These are phyloP conservation scores for Suillus variegatus DNA, from an alignment of 768 basidiomycete species.

Conservation along the genomic window DNA sequence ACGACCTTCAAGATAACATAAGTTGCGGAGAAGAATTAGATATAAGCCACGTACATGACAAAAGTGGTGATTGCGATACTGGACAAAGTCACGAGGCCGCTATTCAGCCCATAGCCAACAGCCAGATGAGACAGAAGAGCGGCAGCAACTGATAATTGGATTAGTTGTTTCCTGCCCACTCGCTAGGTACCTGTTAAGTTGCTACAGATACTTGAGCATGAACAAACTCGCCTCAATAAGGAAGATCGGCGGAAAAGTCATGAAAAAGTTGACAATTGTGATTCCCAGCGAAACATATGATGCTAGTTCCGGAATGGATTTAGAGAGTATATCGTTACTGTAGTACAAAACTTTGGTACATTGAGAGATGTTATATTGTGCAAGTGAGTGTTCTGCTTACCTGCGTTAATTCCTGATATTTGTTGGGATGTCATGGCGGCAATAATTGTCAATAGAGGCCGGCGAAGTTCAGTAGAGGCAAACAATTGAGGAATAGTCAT, in stretches of 20 bases:
- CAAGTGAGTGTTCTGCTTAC: slow-evolving; percentile 32
- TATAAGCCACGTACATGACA: slow-evolving; percentile 56
- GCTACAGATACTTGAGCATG: slow-evolving; percentile 9
- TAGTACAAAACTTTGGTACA: slow-evolving; percentile 75
- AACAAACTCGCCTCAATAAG: slow-evolving; percentile 67
- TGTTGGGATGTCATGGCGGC: slow-evolving; percentile 80
- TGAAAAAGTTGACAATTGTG: slow-evolving; percentile 76
- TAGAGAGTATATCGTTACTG: slow-evolving; percentile 84
- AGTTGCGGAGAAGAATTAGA: not conserved
- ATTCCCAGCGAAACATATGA: slow-evolving; percentile 85
- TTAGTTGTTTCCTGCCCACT: slow-evolving; percentile 68
- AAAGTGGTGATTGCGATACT: slow-evolving; percentile 78
- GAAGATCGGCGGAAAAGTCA: slow-evolving; percentile 80
- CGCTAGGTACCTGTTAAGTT: slow-evolving; percentile 42
- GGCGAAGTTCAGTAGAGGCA: slow-evolving; percentile 52
- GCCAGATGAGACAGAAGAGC: slow-evolving; percentile 64
- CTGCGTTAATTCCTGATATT: slow-evolving; percentile 80
- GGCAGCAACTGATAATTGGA: slow-evolving; percentile 67
- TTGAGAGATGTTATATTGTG: not conserved
- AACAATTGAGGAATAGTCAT: slow-evolving; percentile 58
- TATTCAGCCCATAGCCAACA: slow-evolving; percentile 73
- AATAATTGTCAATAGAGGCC: slow-evolving; percentile 64
- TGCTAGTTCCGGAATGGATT: slow-evolving; percentile 75
- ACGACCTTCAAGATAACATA: slow-evolving; percentile 53
- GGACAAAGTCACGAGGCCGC: slow-evolving; percentile 56